Conservation (phyloP, 2,329 filamentous ascomycete species). For the Ophiocordyceps robertsii region DNA sequence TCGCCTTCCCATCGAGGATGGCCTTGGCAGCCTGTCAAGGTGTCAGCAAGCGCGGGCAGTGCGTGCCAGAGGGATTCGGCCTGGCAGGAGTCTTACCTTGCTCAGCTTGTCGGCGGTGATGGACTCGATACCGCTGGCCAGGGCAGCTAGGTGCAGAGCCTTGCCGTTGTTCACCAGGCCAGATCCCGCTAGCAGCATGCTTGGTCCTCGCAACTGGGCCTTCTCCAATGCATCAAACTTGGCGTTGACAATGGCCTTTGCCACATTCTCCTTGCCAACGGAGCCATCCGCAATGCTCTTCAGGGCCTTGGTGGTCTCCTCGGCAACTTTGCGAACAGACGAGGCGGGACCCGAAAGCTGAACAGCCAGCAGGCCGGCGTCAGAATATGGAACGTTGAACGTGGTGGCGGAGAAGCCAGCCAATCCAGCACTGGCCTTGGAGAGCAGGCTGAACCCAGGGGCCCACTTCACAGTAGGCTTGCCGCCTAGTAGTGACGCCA, state of each 20-base stretch:
- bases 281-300: slow-evolving; percentile 68
- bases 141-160: slow-evolving; percentile 70
- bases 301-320: slow-evolving; percentile 66
- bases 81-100: slow-evolving; percentile 45
- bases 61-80: not conserved
- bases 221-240: slow-evolving; percentile 85
- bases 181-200: slow-evolving; percentile 72
- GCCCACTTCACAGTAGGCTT: slow-evolving; percentile 92
- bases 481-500: slow-evolving; percentile 80
- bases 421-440: slow-evolving; percentile 59
- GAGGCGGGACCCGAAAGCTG: slow-evolving; percentile 63
- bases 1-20: slow-evolving; percentile 77
- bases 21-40: slow-evolving; percentile 66
- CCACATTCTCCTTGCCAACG: slow-evolving; percentile 70
- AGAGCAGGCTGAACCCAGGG: slow-evolving; percentile 78
- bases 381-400: slow-evolving; percentile 76
- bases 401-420: slow-evolving; percentile 58
- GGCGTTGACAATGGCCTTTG: slow-evolving; percentile 83
- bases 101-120: slow-evolving; percentile 79
- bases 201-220: slow-evolving; percentile 63
- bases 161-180: slow-evolving; percentile 71
- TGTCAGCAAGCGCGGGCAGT: not conserved
- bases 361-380: slow-evolving; percentile 80
- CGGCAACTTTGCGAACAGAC: slow-evolving; percentile 60
- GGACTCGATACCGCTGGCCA: slow-evolving; percentile 64